Evolutionary conservation across 352 stramenopile genomes (phyloP).

Genomic region (Pythium scleroteichum): DNA sequence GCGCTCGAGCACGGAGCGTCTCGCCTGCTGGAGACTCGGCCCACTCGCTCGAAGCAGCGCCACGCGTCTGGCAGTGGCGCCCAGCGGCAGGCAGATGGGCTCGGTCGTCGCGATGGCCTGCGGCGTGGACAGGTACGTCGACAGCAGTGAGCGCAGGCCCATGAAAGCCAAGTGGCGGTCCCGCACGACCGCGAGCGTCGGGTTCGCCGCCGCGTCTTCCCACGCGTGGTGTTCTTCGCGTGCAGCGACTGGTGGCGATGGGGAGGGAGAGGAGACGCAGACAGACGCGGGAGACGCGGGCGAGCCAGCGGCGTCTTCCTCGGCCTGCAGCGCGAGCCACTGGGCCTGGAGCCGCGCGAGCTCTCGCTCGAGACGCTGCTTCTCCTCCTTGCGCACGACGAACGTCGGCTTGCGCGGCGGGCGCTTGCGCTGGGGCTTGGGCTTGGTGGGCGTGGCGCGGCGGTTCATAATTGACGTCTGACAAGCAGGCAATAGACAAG

Average conservation of each 20-base stretch:
- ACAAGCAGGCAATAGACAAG: no score
- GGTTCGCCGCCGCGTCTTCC: no score
- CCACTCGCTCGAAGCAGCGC: constrained; percentile 38
- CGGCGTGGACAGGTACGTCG: constrained; percentile 1
- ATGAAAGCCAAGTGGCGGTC: constrained; percentile 12
- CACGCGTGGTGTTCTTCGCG: no score
- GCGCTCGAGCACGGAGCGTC: constrained; percentile 39
- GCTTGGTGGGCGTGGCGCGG: no score
- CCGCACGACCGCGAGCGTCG: neutral
- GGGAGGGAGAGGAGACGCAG: no score
- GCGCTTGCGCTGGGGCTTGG: constrained; percentile 4
- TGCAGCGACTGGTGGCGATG: no score
- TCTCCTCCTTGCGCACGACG: constrained; percentile 25
- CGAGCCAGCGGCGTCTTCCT: neutral
- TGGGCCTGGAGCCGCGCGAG: constrained; percentile 18
- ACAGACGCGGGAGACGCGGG: no score
- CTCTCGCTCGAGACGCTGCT: constrained; percentile 20
- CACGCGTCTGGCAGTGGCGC: constrained; percentile 28
- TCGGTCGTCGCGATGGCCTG: neutral
- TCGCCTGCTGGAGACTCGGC: constrained; percentile 33
- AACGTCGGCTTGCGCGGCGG: constrained; percentile 23
- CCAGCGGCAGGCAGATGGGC: constrained; percentile 12
- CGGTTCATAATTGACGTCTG: no score
- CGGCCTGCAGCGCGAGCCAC: constrained; percentile 2
- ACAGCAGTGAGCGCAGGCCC: constrained; percentile 18